Evolutionary conservation across 176 grass and related monocot species (phyloP).

Genomic region (Cenchrus purpureus): DNA sequence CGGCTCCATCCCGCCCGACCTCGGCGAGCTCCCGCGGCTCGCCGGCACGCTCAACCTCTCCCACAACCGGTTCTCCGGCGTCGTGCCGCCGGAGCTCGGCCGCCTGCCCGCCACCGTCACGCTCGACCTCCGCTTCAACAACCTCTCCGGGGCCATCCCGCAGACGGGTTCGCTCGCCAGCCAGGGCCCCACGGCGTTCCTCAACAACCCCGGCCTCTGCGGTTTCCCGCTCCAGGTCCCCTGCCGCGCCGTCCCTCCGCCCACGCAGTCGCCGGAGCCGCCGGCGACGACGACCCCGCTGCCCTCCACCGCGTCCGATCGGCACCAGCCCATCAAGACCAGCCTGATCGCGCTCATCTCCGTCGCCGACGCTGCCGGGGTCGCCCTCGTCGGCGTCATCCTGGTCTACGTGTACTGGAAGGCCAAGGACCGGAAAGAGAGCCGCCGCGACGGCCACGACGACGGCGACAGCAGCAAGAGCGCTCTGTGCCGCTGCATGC

Average conservation of each 20-base stretch:
- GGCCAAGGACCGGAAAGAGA: slow-evolving; percentile 59
- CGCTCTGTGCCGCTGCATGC: slow-evolving; percentile 41
- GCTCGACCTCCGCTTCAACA: slow-evolving; percentile 94
- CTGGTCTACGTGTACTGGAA: slow-evolving; percentile 93
- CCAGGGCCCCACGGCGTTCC: slow-evolving; percentile 83
- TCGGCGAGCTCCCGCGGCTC: slow-evolving; percentile 68
- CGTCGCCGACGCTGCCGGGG: slow-evolving; percentile 76
- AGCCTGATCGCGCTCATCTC: slow-evolving; percentile 80
- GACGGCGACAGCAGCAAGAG: background rate
- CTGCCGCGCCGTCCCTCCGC: slow-evolving; percentile 68
- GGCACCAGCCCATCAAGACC: slow-evolving; percentile 39
- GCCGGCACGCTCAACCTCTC: slow-evolving; percentile 79
- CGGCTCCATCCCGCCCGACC: slow-evolving; percentile 71
- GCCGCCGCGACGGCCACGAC: slow-evolving; percentile 29
- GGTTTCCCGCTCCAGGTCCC: slow-evolving; percentile 92
- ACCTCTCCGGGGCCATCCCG: slow-evolving; percentile 92
- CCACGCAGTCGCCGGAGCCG: slow-evolving; percentile 32
- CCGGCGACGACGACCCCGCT: background rate
- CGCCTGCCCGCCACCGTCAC: slow-evolving; percentile 70
- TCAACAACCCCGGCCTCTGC: slow-evolving; percentile 82
- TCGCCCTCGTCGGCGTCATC: slow-evolving; percentile 78
- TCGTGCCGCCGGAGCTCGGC: slow-evolving; percentile 71
- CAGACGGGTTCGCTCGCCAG: slow-evolving; percentile 73
- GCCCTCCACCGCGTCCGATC: background rate
- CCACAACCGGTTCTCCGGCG: slow-evolving; percentile 66